These are phyloP conservation scores for Lyophyllum semitale DNA, from an alignment of 768 basidiomycete species.

Conservation along the genomic window DNA sequence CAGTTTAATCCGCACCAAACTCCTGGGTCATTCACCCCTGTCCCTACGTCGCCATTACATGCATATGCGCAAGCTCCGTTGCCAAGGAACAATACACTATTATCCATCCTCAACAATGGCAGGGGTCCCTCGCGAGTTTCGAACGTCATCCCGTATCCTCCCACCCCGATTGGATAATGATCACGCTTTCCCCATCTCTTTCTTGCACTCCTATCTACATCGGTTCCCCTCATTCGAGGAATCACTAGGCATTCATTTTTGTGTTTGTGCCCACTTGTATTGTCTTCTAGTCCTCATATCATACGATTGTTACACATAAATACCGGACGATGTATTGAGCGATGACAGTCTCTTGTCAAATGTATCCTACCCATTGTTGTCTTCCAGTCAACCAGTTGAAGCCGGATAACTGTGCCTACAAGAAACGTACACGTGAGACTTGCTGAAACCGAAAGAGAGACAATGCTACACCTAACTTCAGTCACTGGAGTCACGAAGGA, in stretches of 20 bases:
- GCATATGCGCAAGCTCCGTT: neutral
- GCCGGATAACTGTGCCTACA: no score
- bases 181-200: neutral
- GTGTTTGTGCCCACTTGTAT: neutral
- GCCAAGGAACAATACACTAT: constrained; percentile 12
- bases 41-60: neutral
- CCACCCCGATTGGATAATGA: neutral
- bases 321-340: neutral
- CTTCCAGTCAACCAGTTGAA: neutral
- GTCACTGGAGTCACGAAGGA: no score
- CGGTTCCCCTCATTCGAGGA: neutral
- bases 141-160: constrained; percentile 3
- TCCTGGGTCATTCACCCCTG: neutral
- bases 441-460: neutral
- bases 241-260: neutral
- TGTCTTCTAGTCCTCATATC: neutral
- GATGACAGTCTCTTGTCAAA: neutral
- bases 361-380: neutral
- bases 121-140: constrained; percentile 9
- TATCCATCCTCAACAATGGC: constrained; percentile 19
- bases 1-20: neutral
- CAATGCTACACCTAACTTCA: no score
- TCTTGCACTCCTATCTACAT: neutral
- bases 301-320: neutral
- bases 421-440: neutral